A percentile compares a stretch with the other conserved stretches of the same genome.
These are phyloP conservation scores for Pseudomonodictys pantanalensis DNA, from an alignment of 495 filamentous ascomycete species.

Conservation along the genomic window DNA sequence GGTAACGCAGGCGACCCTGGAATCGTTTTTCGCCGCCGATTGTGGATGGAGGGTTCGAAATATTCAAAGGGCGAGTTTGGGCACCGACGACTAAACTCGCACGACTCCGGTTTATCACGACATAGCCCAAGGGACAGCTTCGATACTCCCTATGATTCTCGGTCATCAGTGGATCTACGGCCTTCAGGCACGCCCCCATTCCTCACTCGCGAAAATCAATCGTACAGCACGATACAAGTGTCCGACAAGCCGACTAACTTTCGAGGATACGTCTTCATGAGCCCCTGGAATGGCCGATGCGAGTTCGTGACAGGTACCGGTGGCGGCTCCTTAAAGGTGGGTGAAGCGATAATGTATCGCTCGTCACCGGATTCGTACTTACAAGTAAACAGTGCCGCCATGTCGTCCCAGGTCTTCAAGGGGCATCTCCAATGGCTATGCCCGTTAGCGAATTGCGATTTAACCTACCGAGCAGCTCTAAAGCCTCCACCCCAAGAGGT, in stretches of 20 bases:
- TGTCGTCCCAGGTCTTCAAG: constrained; percentile 46
- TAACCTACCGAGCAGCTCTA: constrained; percentile 49
- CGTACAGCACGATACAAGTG: constrained; percentile 10
- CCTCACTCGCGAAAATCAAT: constrained; percentile 11
- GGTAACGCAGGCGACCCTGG: too few species aligned
- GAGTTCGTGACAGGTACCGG: constrained; percentile 74
- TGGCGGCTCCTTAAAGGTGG: constrained; percentile 62
- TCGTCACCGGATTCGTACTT: not conserved
- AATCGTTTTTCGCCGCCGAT: constrained; percentile 31
- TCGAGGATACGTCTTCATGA: constrained; percentile 63
- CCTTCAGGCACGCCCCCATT: not conserved
- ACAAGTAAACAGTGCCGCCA: constrained; percentile 61
- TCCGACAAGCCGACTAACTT: constrained; percentile 24
- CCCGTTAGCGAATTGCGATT: constrained; percentile 81
- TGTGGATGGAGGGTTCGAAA: constrained; percentile 42
- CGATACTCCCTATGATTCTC: not conserved
- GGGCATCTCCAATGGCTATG: constrained; percentile 41
- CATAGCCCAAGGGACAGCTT: constrained; percentile 6
- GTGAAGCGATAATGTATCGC: not conserved
- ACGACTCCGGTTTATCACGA: constrained; percentile 12
- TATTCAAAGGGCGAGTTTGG: constrained; percentile 22
- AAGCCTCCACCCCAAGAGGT: constrained; percentile 22
- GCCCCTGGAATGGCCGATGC: constrained; percentile 83
- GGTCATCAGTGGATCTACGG: not conserved
- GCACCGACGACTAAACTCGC: constrained; percentile 22